Evolutionary conservation across 2,329 filamentous ascomycete species (phyloP).

Genomic region (Pyrenophora teres): DNA sequence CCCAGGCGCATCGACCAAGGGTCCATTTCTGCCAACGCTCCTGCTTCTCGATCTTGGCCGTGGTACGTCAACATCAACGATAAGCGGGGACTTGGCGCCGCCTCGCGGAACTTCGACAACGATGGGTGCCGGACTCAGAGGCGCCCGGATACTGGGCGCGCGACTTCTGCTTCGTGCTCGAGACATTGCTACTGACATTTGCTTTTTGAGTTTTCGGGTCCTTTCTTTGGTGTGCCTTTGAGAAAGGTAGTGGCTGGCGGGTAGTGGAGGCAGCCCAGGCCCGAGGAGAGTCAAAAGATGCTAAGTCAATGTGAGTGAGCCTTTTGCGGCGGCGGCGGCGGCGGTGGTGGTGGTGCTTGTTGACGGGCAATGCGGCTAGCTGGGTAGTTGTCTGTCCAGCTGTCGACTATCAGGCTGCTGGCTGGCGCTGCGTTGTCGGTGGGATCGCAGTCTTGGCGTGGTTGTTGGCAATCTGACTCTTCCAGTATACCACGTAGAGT

Average conservation of each 20-base stretch:
- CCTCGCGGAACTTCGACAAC: constrained; percentile 30
- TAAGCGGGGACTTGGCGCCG: constrained; percentile 35
- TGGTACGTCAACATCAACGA: constrained; percentile 33
- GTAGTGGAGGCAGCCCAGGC: constrained; percentile 27
- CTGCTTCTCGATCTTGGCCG: constrained; percentile 32
- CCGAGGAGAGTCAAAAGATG: constrained; percentile 27
- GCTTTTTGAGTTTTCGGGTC: constrained; percentile 18
- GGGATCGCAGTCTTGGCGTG: constrained; percentile 1
- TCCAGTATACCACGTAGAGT: constrained; percentile 11
- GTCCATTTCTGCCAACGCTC: constrained; percentile 29
- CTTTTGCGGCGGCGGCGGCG: constrained; percentile 19
- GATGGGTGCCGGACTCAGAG: constrained; percentile 28
- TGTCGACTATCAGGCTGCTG: constrained; percentile 12
- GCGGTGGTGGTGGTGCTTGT: constrained; percentile 8
- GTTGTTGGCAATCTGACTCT: constrained; percentile 8
- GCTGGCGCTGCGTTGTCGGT: constrained; percentile 11
- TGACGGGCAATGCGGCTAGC: constrained; percentile 14
- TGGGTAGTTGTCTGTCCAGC: constrained; percentile 5
- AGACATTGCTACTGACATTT: constrained; percentile 37
- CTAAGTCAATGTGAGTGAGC: constrained; percentile 27
- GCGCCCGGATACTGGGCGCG: constrained; percentile 34
- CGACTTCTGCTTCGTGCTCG: constrained; percentile 37
- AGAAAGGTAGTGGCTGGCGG: constrained; percentile 27
- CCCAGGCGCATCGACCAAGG: constrained; percentile 37
- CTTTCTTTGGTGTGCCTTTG: constrained; percentile 19